Evolutionary conservation across 805 yeast genomes (phyloP).

Genomic region (Wickerhamomyces queroliae): DNA sequence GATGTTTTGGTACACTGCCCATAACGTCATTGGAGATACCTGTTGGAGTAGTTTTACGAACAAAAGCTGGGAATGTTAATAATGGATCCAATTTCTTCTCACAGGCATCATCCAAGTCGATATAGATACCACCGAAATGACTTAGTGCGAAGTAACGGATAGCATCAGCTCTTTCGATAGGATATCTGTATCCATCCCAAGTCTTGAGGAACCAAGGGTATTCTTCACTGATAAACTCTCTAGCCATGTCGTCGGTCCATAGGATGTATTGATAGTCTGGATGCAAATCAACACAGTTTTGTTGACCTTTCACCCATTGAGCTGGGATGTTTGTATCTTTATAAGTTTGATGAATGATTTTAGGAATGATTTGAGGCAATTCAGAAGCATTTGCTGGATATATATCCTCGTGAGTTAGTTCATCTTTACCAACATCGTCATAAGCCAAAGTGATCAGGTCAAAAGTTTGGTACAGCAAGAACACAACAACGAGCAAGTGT

Average conservation of each 20-base stretch:
- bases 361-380: slow-evolving; percentile 64
- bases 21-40: slow-evolving; percentile 91
- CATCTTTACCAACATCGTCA: slow-evolving; percentile 65
- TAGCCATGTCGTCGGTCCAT: slow-evolving; percentile 86
- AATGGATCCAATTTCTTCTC: slow-evolving; percentile 73
- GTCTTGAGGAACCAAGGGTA: slow-evolving; percentile 84
- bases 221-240: slow-evolving; percentile 69
- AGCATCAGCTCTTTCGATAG: slow-evolving; percentile 87
- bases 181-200: slow-evolving; percentile 72
- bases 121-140: slow-evolving; percentile 86
- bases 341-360: slow-evolving; percentile 91
- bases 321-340: slow-evolving; percentile 76
- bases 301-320: slow-evolving; percentile 74
- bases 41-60: slow-evolving; percentile 81
- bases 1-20: slow-evolving; percentile 86
- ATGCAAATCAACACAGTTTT: slow-evolving; percentile 69
- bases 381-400: slow-evolving; percentile 41
- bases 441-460: slow-evolving; percentile 71
- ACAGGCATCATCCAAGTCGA: slow-evolving; percentile 90
- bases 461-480: slow-evolving; percentile 53
- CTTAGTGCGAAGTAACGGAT: slow-evolving; percentile 79
- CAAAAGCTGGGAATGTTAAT: slow-evolving; percentile 77
- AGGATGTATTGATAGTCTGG: slow-evolving; percentile 84
- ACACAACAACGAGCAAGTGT: slow-evolving; percentile 37
- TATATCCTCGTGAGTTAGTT: slow-evolving; percentile 55